Evolutionary conservation across 495 filamentous ascomycete genomes (phyloP).

Genomic region (Talaromyces thailandensis): DNA sequence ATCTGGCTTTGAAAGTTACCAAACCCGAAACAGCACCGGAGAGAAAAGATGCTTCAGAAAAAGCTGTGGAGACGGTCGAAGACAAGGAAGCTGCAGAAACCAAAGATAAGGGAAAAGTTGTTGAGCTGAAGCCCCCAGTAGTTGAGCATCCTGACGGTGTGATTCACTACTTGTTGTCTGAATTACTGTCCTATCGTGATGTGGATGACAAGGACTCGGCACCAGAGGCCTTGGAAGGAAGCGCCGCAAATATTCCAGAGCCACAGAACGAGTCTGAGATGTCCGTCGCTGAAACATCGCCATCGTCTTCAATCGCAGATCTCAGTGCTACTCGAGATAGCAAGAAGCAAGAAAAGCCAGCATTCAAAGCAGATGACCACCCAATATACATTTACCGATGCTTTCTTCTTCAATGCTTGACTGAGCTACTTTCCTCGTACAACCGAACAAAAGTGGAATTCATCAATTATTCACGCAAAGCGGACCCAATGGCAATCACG

Average conservation of each 20-base stretch:
- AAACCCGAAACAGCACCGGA: slow-evolving; percentile 19
- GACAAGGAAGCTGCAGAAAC: slow-evolving; percentile 34
- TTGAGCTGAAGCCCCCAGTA: slow-evolving; percentile 71
- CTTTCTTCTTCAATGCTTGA: slow-evolving; percentile 87
- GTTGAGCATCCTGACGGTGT: slow-evolving; percentile 94
- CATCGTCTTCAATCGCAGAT: slow-evolving; percentile 29
- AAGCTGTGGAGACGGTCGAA: slow-evolving; percentile 24
- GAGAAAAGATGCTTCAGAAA: slow-evolving; percentile 17
- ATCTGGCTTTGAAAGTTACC: slow-evolving; percentile 50
- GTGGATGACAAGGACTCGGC: slow-evolving; percentile 70
- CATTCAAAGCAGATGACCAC: slow-evolving; percentile 88
- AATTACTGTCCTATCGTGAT: slow-evolving; percentile 84
- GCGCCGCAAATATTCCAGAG: slow-evolving; percentile 22
- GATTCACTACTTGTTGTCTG: slow-evolving; percentile 89
- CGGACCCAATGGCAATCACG: slow-evolving; percentile 70
- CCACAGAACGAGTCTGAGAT: slow-evolving; percentile 45
- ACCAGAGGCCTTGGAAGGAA: slow-evolving; percentile 39
- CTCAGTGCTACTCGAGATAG: slow-evolving; percentile 17
- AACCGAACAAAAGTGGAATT: slow-evolving; percentile 95
- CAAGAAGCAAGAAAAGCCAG: slow-evolving; percentile 63
- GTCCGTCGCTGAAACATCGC: slow-evolving; percentile 20
- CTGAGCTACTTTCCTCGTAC: slow-evolving; percentile 88
- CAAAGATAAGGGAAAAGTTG: slow-evolving; percentile 53
- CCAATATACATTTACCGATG: slow-evolving; percentile 94
- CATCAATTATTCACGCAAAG: slow-evolving; percentile 93